Percentiles rank a stretch among this genome's conserved stretches.
Evolutionary conservation across 495 filamentous ascomycete species (phyloP).

Genomic region (Umbilicaria muhlenbergii): DNA sequence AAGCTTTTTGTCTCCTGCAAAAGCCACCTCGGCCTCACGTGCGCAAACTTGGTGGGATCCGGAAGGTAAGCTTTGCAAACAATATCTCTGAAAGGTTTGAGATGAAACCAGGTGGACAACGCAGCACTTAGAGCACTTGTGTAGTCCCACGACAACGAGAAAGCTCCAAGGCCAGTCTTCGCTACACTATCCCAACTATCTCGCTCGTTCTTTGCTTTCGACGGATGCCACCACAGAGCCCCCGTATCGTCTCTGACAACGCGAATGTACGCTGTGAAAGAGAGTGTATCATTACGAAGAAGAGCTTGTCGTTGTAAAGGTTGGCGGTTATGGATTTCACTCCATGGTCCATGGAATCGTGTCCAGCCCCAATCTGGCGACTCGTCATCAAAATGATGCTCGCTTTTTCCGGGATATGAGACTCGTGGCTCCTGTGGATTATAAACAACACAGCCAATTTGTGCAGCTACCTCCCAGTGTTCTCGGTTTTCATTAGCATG

Average conservation of each 20-base stretch:
- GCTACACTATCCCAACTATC: constrained; percentile 61
- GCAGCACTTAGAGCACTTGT: constrained; percentile 37
- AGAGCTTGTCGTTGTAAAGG: constrained; percentile 45
- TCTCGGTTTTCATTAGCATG: background rate
- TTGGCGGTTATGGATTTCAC: constrained; percentile 40
- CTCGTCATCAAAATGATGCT: constrained; percentile 42
- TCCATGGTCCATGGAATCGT: constrained; percentile 45
- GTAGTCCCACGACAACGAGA: constrained; percentile 31
- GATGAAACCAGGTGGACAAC: constrained; percentile 40
- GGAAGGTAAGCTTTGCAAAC: constrained; percentile 34
- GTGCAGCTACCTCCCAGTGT: constrained; percentile 38
- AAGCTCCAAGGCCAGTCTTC: constrained; percentile 41
- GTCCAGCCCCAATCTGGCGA: constrained; percentile 55
- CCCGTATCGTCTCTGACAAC: constrained; percentile 45
- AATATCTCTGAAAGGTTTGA: constrained; percentile 40
- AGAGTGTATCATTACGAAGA: constrained; percentile 45
- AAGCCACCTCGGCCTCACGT: constrained; percentile 29
- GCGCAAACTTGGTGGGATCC: constrained; percentile 31
- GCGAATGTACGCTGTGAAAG: constrained; percentile 49
- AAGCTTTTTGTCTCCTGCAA: constrained; percentile 3
- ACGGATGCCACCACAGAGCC: constrained; percentile 46
- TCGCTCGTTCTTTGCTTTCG: constrained; percentile 55
- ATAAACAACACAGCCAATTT: constrained; percentile 48
- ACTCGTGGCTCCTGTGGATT: constrained; percentile 51
- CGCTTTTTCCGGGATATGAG: constrained; percentile 37